A percentile compares a stretch with the other conserved stretches of the same genome.
phyloP scores from a whole-genome alignment of 352 stramenopile genomes.

The Elongisporangium anandrum region DNA sequence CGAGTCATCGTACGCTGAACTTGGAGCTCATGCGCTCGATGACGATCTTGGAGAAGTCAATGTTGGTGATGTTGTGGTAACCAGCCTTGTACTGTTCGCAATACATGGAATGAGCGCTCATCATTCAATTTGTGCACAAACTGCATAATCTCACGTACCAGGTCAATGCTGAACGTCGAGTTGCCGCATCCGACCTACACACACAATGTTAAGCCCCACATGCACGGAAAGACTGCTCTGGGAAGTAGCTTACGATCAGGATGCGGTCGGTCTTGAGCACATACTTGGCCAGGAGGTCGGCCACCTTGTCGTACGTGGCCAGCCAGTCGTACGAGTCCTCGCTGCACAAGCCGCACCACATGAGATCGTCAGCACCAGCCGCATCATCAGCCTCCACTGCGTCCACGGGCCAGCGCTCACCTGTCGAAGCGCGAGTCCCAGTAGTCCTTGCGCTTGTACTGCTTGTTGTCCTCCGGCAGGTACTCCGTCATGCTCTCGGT shows the following conservation, averaged over 20 bases:
- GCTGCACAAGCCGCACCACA: constrained; percentile 11
- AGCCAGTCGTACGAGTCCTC: constrained; percentile 83
- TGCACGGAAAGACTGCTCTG: not conserved
- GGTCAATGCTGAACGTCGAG: constrained; percentile 64
- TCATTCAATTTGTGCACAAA: too few relatives aligned
- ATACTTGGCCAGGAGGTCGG: constrained; percentile 30
- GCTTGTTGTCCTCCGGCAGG: constrained; percentile 43
- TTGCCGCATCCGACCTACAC: constrained; percentile 70
- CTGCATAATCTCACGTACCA: too few relatives aligned
- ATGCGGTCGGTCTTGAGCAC: constrained; percentile 36
- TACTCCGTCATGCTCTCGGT: constrained; percentile 25
- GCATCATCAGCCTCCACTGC: too few relatives aligned
- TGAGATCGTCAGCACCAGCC: constrained; percentile 5
- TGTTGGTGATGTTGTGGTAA: constrained; percentile 61
- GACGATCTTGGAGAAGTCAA: constrained; percentile 66
- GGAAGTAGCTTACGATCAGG: constrained; percentile 26
- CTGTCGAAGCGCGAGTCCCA: constrained; percentile 66
- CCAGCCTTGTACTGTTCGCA: constrained; percentile 41
- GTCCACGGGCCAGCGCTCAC: constrained; percentile 9
- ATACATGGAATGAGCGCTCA: too few relatives aligned
- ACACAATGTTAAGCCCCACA: constrained; percentile 1
- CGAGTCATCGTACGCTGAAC: constrained; percentile 26
- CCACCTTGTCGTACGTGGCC: constrained; percentile 43
- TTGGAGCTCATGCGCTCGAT: constrained; percentile 65
- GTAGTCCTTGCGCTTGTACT: constrained; percentile 67